Percentiles rank a stretch among this genome's conserved stretches.
These are phyloP conservation scores for Gaertneriomyces sp. DNA, from an alignment of 192 early-diverging fungal species.

Conservation along the genomic window DNA sequence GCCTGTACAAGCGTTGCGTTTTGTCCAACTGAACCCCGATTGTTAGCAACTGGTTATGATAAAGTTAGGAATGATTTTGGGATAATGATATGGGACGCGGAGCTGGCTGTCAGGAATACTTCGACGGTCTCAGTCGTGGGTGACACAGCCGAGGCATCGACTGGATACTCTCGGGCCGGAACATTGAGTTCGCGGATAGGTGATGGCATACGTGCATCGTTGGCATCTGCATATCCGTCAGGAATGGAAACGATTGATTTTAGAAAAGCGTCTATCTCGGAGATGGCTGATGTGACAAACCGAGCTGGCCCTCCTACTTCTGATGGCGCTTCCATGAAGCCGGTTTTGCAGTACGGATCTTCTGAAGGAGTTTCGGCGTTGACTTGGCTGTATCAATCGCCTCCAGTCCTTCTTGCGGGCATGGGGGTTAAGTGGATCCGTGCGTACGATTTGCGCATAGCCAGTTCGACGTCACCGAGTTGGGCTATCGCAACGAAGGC, in stretches of 20 bases:
- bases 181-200: conserved; percentile 5
- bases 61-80: conserved; percentile 70
- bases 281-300: no score
- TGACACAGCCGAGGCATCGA: no score
- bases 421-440: conserved; percentile 69
- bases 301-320: no score
- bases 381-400: conserved; percentile 58
- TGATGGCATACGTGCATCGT: conserved; percentile 31
- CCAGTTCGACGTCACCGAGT: background rate
- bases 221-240: conserved; percentile 3
- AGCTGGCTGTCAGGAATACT: conserved; percentile 36
- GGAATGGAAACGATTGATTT: no score
- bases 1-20: conserved; percentile 73
- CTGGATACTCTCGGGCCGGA: background rate
- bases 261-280: no score
- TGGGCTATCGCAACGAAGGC: conserved; percentile 65
- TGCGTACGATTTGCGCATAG: conserved; percentile 66
- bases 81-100: conserved; percentile 74
- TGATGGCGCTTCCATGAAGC: conserved; percentile 14
- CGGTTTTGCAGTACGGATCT: conserved; percentile 52
- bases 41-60: conserved; percentile 68
- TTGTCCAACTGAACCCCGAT: conserved; percentile 54
- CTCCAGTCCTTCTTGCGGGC: conserved; percentile 62
- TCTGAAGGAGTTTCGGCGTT: conserved; percentile 66
- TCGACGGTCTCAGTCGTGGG: no score